phyloP scores from a whole-genome alignment of 371 early-diverging fungal genomes.

The Mucor racemosus region DNA sequence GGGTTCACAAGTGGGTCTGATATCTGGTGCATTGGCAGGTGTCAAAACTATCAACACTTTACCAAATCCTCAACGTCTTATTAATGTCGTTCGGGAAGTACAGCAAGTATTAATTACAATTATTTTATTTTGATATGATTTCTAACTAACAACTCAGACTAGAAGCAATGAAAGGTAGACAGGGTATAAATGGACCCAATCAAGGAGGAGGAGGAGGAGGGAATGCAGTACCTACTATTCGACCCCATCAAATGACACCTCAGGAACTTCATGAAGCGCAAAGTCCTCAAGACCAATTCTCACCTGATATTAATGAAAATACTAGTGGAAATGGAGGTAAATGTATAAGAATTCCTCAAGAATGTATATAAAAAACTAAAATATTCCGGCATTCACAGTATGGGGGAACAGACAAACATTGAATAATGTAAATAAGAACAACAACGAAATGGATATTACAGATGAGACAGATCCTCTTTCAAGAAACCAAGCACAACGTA shows the following conservation, averaged over 20 bases:
- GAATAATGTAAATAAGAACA: not conserved
- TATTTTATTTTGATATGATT: not conserved
- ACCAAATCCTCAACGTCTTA: constrained; percentile 47
- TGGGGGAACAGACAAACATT: constrained; percentile 13
- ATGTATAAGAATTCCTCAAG: not conserved
- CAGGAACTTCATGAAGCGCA: constrained; percentile 14
- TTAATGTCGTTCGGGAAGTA: constrained; percentile 43
- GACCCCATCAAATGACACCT: constrained; percentile 13
- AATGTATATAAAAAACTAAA: not conserved
- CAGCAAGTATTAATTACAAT: constrained; percentile 37
- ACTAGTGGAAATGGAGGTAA: constrained; percentile 5
- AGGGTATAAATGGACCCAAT: not conserved
- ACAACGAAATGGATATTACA: constrained; percentile 11
- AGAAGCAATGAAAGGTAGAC: constrained; percentile 26
- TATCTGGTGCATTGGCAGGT: constrained; percentile 50
- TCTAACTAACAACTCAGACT: constrained; percentile 6
- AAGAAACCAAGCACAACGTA: constrained; percentile 9
- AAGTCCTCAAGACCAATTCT: constrained; percentile 16
- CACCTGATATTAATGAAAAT: constrained; percentile 18
- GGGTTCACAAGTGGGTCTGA: constrained; percentile 53
- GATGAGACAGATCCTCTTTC: constrained; percentile 18
- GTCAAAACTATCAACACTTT: constrained; percentile 45
- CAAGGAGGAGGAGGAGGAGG: not conserved
- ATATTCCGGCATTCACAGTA: constrained; percentile 10
- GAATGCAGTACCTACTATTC: not conserved